phyloP scores from a whole-genome alignment of 1,139 yeast genomes.

The Candida albicans region DNA sequence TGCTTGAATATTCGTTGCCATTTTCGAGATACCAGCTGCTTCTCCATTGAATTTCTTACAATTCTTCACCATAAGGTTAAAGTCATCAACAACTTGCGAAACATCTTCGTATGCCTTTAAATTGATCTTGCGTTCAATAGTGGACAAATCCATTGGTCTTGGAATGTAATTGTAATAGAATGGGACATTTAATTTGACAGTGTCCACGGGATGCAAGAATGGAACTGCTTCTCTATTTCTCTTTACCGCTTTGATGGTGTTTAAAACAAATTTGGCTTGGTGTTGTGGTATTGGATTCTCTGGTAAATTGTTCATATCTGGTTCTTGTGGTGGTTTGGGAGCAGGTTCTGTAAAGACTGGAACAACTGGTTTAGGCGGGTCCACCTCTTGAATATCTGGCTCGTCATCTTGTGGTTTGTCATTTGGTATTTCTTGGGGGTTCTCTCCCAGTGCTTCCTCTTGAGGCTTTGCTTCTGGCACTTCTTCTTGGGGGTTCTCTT shows the following conservation, averaged over 20 bases:
- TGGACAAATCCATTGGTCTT: slow-evolving; percentile 91
- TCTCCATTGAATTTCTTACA: slow-evolving; percentile 86
- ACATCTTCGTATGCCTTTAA: slow-evolving; percentile 72
- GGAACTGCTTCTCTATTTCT: slow-evolving; percentile 92
- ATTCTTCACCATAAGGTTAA: slow-evolving; percentile 80
- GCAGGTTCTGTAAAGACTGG: slow-evolving; percentile 50
- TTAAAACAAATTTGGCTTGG: slow-evolving; percentile 70
- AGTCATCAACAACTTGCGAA: slow-evolving; percentile 71
- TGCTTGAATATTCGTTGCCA: slow-evolving; percentile 88
- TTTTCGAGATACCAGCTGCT: slow-evolving; percentile 77
- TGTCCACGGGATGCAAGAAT: slow-evolving; percentile 86
- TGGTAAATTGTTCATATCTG: slow-evolving; percentile 70
- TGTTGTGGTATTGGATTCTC: slow-evolving; percentile 78
- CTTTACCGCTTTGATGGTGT: slow-evolving; percentile 76
- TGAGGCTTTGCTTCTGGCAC: neutral
- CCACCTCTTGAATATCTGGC: slow-evolving; percentile 2
- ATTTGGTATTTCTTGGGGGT: slow-evolving; percentile 2
- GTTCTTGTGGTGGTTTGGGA: slow-evolving; percentile 70
- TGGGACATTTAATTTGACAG: slow-evolving; percentile 84
- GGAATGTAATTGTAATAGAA: slow-evolving; percentile 80
- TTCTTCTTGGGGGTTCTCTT: slow-evolving; percentile 1
- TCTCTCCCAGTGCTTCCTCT: neutral
- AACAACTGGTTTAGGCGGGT: slow-evolving; percentile 6
- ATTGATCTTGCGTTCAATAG: slow-evolving; percentile 78
- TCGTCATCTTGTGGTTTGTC: neutral